A percentile compares a stretch with the other conserved stretches of the same genome.
Evolutionary conservation across 2,329 filamentous ascomycete genomes (phyloP).

Genomic region (Penicillium concentricum): DNA sequence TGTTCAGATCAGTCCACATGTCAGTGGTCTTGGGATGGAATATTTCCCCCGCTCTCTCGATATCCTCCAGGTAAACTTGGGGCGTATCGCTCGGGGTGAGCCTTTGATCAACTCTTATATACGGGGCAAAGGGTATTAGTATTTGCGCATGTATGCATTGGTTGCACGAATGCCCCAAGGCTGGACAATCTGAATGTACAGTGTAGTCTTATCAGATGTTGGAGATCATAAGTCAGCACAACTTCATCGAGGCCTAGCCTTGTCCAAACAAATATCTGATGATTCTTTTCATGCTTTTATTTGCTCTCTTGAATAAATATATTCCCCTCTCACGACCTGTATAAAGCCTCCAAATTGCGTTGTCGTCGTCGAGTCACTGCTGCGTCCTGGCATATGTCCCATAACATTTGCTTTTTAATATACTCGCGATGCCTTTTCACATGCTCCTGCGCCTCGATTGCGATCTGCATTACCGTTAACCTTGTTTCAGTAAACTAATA

Average conservation of each 20-base stretch:
- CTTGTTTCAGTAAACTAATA: neutral
- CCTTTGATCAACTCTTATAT: slow-evolving; percentile 62
- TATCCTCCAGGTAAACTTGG: slow-evolving; percentile 59
- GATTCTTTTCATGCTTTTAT: neutral
- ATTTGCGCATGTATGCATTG: neutral
- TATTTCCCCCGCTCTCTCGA: slow-evolving; percentile 60
- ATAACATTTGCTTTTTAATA: neutral
- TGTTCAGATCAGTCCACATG: slow-evolving; percentile 67
- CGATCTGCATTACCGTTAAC: neutral
- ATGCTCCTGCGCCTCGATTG: neutral
- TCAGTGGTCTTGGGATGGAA: slow-evolving; percentile 55
- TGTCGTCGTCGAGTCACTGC: neutral
- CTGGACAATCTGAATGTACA: neutral
- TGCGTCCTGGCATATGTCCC: neutral
- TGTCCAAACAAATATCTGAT: neutral
- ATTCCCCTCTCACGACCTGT: too few relatives aligned
- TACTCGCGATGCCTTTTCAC: neutral
- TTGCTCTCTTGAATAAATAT: neutral
- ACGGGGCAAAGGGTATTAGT: slow-evolving; percentile 60
- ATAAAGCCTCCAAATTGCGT: neutral
- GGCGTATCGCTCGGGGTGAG: slow-evolving; percentile 52
- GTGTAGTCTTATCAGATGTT: neutral
- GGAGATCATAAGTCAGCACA: neutral
- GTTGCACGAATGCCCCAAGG: neutral
- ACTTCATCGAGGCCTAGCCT: neutral